phyloP scores from a whole-genome alignment of 1,284 basidiomycete genomes.

The Tranzscheliella williamsii region DNA sequence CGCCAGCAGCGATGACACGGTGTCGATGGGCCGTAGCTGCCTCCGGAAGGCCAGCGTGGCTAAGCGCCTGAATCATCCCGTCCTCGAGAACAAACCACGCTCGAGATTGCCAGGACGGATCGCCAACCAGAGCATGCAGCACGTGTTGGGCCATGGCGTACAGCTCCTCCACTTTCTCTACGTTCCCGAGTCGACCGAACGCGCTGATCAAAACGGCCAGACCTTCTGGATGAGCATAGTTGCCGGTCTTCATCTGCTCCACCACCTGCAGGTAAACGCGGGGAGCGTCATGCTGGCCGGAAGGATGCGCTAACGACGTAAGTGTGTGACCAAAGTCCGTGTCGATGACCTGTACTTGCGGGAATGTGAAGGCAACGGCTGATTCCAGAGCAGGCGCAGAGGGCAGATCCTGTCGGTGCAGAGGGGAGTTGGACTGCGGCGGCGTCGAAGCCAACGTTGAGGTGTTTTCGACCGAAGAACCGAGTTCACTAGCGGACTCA shows the following conservation, averaged over 20 bases:
- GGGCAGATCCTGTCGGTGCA: constrained; percentile 10
- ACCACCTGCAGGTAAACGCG: constrained; percentile 22
- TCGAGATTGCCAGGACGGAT: constrained; percentile 60
- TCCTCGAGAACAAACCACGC: constrained; percentile 61
- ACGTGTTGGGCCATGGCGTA: constrained; percentile 63
- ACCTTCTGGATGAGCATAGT: constrained; percentile 42
- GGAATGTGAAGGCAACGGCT: constrained; percentile 6
- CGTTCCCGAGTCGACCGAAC: constrained; percentile 64
- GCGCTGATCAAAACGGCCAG: constrained; percentile 45
- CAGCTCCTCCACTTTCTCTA: constrained; percentile 65
- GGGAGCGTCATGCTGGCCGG: constrained; percentile 13
- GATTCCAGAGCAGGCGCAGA: not conserved
- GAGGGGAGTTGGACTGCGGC: constrained; percentile 20
- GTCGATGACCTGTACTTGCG: constrained; percentile 46
- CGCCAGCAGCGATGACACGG: constrained; percentile 50
- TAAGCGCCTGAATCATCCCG: constrained; percentile 53
- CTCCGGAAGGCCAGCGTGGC: constrained; percentile 49
- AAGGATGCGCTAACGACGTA: constrained; percentile 4
- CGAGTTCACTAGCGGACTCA: no score
- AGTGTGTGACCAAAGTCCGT: constrained; percentile 39
- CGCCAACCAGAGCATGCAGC: constrained; percentile 32
- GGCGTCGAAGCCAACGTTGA: constrained; percentile 16
- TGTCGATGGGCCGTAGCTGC: constrained; percentile 49
- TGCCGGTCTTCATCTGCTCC: constrained; percentile 33
- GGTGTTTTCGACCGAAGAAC: not conserved